A percentile compares a stretch with the other conserved stretches of the same genome.
Evolutionary conservation across 75 land plant genomes (phyloP).

Genomic region (Azolla pinnata): DNA sequence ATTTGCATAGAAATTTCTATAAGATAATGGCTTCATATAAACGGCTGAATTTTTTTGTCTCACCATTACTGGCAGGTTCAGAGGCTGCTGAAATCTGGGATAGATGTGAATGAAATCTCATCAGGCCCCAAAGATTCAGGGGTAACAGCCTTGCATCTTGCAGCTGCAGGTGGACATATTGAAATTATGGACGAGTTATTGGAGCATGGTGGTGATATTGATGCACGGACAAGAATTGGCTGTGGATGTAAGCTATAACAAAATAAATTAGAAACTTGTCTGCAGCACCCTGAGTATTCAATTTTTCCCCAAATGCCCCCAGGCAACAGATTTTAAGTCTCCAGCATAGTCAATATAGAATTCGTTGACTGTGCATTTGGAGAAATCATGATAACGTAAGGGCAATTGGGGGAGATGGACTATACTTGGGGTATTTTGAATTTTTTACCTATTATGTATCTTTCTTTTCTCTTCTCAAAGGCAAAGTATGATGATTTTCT

Average conservation of each 20-base stretch:
- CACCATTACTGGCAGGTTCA: too few species aligned
- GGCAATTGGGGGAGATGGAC: too few species aligned
- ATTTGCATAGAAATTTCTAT: too few species aligned
- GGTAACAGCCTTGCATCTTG: conserved; percentile 86
- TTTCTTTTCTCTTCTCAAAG: background rate
- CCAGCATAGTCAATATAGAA: background rate
- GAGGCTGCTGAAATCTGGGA: conserved; percentile 70
- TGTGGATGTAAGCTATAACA: conserved; percentile 88
- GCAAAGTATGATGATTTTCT: background rate
- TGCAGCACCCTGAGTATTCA: too few species aligned
- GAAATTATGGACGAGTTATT: conserved; percentile 83
- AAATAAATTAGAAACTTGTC: too few species aligned
- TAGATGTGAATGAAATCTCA: conserved; percentile 69
- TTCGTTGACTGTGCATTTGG: background rate
- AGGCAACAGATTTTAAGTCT: background rate
- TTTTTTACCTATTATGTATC: background rate
- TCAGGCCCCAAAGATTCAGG: conserved; percentile 79
- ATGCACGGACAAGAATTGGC: conserved; percentile 90
- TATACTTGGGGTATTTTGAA: background rate
- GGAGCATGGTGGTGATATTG: conserved; percentile 86
- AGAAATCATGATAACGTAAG: background rate
- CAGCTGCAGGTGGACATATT: conserved; percentile 89
- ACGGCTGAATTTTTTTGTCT: too few species aligned
- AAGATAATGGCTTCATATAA: too few species aligned
- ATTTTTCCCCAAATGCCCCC: too few species aligned